A percentile compares a stretch with the other conserved stretches of the same genome.
Evolutionary conservation across 2,329 filamentous ascomycete species (phyloP).

Genomic region (Cercospora sojina): DNA sequence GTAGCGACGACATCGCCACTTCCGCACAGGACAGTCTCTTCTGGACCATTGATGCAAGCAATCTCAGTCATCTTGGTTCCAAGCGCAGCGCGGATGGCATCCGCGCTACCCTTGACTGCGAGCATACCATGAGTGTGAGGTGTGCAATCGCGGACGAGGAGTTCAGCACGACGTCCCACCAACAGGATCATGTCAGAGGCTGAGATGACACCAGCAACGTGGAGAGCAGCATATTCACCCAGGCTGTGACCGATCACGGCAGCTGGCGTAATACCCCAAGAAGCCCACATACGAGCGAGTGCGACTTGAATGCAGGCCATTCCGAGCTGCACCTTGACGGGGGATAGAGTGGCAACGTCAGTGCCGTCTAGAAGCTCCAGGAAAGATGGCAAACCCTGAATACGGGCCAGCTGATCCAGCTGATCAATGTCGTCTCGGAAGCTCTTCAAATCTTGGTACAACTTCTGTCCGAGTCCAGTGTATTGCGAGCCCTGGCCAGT

Average conservation of each 20-base stretch:
- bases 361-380: slow-evolving; percentile 50
- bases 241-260: slow-evolving; percentile 60
- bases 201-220: slow-evolving; percentile 68
- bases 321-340: slow-evolving; percentile 53
- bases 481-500: slow-evolving; percentile 56
- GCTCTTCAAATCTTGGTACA: slow-evolving; percentile 50
- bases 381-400: slow-evolving; percentile 52
- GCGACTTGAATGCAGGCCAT: slow-evolving; percentile 56
- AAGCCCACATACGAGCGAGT: slow-evolving; percentile 53
- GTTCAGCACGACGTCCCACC: slow-evolving; percentile 65
- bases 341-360: slow-evolving; percentile 52
- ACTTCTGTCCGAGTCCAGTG: slow-evolving; percentile 51
- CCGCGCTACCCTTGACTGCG: slow-evolving; percentile 54
- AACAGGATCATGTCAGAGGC: slow-evolving; percentile 70
- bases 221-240: slow-evolving; percentile 71
- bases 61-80: slow-evolving; percentile 54
- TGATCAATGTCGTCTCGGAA: slow-evolving; percentile 53
- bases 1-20: slow-evolving; percentile 59
- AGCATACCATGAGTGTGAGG: slow-evolving; percentile 67
- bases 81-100: slow-evolving; percentile 55
- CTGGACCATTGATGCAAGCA: slow-evolving; percentile 74
- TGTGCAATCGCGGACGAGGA: slow-evolving; percentile 65
- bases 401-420: slow-evolving; percentile 48
- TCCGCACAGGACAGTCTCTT: slow-evolving; percentile 72
- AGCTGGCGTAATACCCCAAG: slow-evolving; percentile 55